These are phyloP conservation scores for Adenanthera pavonina DNA, from an alignment of 306 rosid genomes.

Conservation along the genomic window DNA sequence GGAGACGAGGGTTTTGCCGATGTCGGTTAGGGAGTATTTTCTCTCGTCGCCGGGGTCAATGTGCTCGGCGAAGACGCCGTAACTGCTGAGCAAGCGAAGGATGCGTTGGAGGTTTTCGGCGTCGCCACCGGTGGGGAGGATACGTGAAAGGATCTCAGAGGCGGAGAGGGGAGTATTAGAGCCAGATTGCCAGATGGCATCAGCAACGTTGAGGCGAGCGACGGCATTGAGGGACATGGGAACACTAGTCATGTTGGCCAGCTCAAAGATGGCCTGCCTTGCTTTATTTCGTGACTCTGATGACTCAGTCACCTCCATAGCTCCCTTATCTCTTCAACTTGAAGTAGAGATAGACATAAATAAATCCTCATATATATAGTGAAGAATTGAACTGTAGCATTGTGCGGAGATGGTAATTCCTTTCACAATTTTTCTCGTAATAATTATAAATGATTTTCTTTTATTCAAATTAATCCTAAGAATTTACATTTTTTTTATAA, in stretches of 20 bases:
- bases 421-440: no score
- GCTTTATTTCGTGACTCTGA: slow-evolving; percentile 57
- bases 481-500: no score
- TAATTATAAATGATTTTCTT: no score
- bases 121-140: slow-evolving; percentile 63
- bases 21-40: slow-evolving; percentile 70
- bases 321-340: neutral
- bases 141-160: slow-evolving; percentile 56
- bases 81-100: slow-evolving; percentile 76
- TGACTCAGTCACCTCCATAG: slow-evolving; percentile 34
- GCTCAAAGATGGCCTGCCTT: slow-evolving; percentile 62
- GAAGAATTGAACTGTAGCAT: no score
- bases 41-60: slow-evolving; percentile 38
- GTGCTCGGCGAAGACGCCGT: slow-evolving; percentile 76
- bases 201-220: slow-evolving; percentile 82
- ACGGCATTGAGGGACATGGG: slow-evolving; percentile 91
- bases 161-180: slow-evolving; percentile 73
- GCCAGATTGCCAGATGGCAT: slow-evolving; percentile 85
- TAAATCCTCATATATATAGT: no score
- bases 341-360: no score
- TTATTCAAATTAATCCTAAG: no score
- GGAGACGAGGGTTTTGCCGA: slow-evolving; percentile 76
- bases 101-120: slow-evolving; percentile 84
- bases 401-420: no score
- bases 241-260: slow-evolving; percentile 92